Evolutionary conservation across 2,329 filamentous ascomycete genomes (phyloP).

Genomic region (Sphaceloma murrayae): DNA sequence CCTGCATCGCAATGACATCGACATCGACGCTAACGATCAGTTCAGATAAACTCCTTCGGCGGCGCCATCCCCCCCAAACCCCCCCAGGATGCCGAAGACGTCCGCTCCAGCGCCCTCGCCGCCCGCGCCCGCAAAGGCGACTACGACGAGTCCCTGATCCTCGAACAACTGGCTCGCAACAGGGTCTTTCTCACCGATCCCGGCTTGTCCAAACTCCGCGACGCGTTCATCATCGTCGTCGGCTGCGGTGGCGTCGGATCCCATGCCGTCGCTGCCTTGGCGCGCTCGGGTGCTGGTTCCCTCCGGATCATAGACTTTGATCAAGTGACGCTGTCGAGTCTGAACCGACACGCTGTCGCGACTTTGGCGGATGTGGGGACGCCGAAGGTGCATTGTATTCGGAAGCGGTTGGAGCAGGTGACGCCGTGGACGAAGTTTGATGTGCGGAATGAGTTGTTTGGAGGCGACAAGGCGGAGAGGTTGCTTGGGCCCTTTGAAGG

Average conservation of each 20-base stretch:
- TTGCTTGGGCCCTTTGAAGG: constrained; percentile 58
- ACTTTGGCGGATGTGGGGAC: constrained; percentile 89
- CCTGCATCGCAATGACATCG: too few species aligned
- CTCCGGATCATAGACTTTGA: constrained; percentile 92
- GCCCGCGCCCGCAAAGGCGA: constrained; percentile 52
- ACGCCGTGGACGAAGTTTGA: constrained; percentile 90
- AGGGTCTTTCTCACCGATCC: constrained; percentile 78
- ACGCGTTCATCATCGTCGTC: constrained; percentile 77
- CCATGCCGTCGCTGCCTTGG: constrained; percentile 76
- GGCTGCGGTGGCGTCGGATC: constrained; percentile 93
- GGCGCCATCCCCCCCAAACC: constrained; percentile 30
- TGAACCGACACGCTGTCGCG: constrained; percentile 93
- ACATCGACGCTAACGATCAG: not conserved
- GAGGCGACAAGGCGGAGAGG: constrained; percentile 52
- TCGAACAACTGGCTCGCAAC: constrained; percentile 90
- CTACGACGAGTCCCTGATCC: constrained; percentile 69
- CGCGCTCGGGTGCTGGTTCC: constrained; percentile 79
- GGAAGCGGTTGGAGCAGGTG: constrained; percentile 71
- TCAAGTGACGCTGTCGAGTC: constrained; percentile 85
- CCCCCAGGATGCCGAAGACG: constrained; percentile 43
- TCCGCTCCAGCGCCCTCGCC: constrained; percentile 49
- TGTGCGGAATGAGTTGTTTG: constrained; percentile 74
- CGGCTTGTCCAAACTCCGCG: constrained; percentile 69
- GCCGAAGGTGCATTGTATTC: constrained; percentile 79
- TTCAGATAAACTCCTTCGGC: constrained; percentile 51